Evolutionary conservation across 129 eudicot species (phyloP), one percentile per base, ranked within the genome.

Genomic region (Sambucus nigra): DNA sequence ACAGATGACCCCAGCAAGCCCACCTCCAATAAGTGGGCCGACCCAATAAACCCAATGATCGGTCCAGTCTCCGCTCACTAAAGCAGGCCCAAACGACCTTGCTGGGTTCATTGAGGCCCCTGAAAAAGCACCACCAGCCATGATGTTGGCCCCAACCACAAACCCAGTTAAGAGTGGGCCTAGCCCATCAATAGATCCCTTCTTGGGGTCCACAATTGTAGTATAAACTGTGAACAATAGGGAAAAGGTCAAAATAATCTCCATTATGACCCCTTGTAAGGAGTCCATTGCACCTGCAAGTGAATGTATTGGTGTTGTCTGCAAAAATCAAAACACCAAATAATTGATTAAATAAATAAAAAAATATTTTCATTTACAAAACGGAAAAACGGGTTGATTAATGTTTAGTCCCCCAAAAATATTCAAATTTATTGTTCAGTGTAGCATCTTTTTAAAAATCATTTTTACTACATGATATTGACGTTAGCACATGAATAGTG

Each of bases 21-120:
- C 94, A 35, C 97, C 97, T 10, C 94, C 97, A 53, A 83, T 42
- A 2, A 88, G 73, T 47, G 97, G 97, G 53, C 97, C 97, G 56
- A 88, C 84, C 97, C 94, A 88, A 14, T 88, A 88, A 45, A 88
- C 77, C 94, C 94, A 88, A 41, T 86, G 91, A 20, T 83, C 82
- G 2, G 94, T 83, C 94, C 94, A 88, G 26, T 69, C 71, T 27
- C 97, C 93, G 2, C 83, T 51, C n/a, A 84, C 84, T 26, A 88
- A 62, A 25, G 95, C 97, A 7, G 97, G 97, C 55, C 95, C 97
- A 51, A 88, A 88, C 3, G 97, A 84, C 15, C 97, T 78, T 8
- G 95, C 97, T 2, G 97, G 97, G 81, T 88, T 88, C 97, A 88
- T 88, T 1, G 97, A 84, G 3, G 92, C 97, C 29, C 94, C 86